Evolutionary conservation across 2,329 filamentous ascomycete genomes (phyloP), one percentile per base, ranked within the genome.

Genomic region (Neopestalotiopsis sp.): DNA sequence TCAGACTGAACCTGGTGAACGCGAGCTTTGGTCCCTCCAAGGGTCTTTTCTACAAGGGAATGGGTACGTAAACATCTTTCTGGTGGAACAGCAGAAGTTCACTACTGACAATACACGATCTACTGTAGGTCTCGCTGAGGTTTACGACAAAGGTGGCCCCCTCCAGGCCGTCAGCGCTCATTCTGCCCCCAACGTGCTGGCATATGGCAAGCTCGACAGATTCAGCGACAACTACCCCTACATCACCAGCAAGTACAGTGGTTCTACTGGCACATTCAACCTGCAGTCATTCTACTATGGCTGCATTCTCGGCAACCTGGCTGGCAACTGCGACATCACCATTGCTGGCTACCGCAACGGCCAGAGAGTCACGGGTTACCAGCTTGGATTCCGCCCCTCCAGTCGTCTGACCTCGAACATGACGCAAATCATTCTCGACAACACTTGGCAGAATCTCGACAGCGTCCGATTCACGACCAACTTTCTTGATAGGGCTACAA

Each of bases 231-330:
- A 10, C 30, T 59, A 59, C 28, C 57, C 57, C 30, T 59, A 59
- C 57, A 59, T 59, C 28, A 59, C 57, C 20, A 59, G 57, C 57
- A 59, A 59, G 24, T 59, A 59, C 57, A 34, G 20, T 14, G 57
- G 57, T 6, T 59, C 57, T 12, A 30, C 20, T 4, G 57, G 57
- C 57, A 59, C 57, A 14, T 59, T 59, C 24, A 17, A 34, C 30
- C 57, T 59, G 57, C 57, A 59, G 17, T 59, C 57, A 30, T 59
- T 59, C 57, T 59, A 59, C 57, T 59, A 59, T 34, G 57, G 57
- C 57, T 59, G 57, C 24, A 59, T 59, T 24, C 24, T 59, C 30
- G 57, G 57, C 14, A 59, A 59, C 57, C 24, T 59, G 24, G 57
- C 57, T 34, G 57, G 57, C 30, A 59, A 17, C 57, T 59, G 57